Evolutionary conservation across 768 basidiomycete genomes (phyloP).

Genomic region (Boletus edulis): DNA sequence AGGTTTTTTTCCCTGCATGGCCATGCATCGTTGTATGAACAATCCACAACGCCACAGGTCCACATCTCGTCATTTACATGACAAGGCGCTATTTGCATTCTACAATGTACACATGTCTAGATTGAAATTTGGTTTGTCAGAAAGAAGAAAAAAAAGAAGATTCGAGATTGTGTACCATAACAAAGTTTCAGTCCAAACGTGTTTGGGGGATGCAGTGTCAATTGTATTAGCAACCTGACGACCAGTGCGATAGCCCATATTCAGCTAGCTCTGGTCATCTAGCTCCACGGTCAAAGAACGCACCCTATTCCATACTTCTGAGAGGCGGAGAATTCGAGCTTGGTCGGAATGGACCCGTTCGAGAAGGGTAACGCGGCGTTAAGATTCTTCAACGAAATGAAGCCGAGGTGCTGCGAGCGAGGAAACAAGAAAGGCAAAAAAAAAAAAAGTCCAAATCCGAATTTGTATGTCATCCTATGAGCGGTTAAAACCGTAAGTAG

Average conservation of each 20-base stretch:
- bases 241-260: conserved; percentile 13
- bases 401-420: conserved; percentile 2
- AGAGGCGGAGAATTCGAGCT: neutral
- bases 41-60: conserved; percentile 25
- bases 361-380: conserved; percentile 11
- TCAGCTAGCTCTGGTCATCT: conserved; percentile 14
- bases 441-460: neutral
- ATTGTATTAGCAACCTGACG: neutral
- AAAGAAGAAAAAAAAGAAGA: neutral
- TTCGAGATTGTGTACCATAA: neutral
- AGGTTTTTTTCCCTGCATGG: neutral
- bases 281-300: conserved; percentile 5
- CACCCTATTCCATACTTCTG: conserved; percentile 4
- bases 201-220: conserved; percentile 1
- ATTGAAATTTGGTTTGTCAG: no score
- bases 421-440: conserved; percentile 1
- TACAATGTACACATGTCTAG: neutral
- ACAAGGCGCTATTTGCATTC: neutral
- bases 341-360: conserved; percentile 8
- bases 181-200: conserved; percentile 6
- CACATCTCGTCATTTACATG: conserved; percentile 1
- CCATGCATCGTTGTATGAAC: neutral
- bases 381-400: conserved; percentile 3
- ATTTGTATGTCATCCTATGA: conserved; percentile 2
- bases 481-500: conserved; percentile 13